These are phyloP conservation scores for Boletus speciosus DNA, from an alignment of 768 basidiomycete species.

Conservation along the genomic window DNA sequence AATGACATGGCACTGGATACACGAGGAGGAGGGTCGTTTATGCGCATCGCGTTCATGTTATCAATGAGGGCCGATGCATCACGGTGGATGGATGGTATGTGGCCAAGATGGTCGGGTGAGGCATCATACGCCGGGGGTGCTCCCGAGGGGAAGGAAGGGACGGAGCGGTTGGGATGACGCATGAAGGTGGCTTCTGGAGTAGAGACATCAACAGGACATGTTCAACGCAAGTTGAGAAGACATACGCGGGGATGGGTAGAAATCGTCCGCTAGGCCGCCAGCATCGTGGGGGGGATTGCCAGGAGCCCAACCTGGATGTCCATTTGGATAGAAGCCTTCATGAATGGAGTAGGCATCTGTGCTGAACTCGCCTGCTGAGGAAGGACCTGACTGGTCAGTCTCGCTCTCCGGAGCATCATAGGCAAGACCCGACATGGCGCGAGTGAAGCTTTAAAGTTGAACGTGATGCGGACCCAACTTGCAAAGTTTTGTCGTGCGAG, in stretches of 20 bases:
- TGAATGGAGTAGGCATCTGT: not conserved
- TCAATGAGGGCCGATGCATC: slow-evolving; percentile 44
- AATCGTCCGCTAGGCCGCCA: slow-evolving; percentile 8
- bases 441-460: not conserved
- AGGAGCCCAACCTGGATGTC: slow-evolving; percentile 5
- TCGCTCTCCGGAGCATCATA: slow-evolving; percentile 25
- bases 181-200: slow-evolving; percentile 30
- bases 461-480: not conserved
- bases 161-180: slow-evolving; percentile 47
- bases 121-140: slow-evolving; percentile 32
- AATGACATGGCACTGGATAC: slow-evolving; percentile 29
- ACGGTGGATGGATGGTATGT: slow-evolving; percentile 38
- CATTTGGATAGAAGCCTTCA: slow-evolving; percentile 1
- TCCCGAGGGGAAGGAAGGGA: slow-evolving; percentile 43
- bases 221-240: not conserved
- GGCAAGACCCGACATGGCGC: slow-evolving; percentile 30
- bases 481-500: not conserved
- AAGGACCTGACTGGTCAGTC: slow-evolving; percentile 6
- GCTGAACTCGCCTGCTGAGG: slow-evolving; percentile 1
- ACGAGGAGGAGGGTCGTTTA: slow-evolving; percentile 41
- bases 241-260: slow-evolving; percentile 25
- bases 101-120: slow-evolving; percentile 20
- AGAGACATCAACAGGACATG: slow-evolving; percentile 6
- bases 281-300: slow-evolving; percentile 3
- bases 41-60: slow-evolving; percentile 51